Evolutionary conservation across 1,139 yeast genomes (phyloP).

Genomic region (Hemisphaericaspora lyxosophila): DNA sequence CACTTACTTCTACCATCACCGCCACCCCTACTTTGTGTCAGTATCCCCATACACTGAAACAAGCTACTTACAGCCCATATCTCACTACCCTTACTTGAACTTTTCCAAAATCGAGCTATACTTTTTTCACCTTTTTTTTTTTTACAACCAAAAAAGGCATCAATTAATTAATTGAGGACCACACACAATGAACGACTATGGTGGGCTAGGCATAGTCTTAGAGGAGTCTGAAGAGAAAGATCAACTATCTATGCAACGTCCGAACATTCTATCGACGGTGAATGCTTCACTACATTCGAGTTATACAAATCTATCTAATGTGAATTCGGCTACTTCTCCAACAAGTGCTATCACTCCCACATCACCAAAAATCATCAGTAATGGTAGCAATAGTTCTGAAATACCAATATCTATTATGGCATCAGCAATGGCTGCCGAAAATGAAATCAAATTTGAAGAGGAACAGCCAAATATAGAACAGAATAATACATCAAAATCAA

Average conservation of each 20-base stretch:
- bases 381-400: neutral
- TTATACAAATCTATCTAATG: neutral
- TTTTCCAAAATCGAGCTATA: no score
- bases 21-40: no score
- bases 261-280: neutral
- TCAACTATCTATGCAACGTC: neutral
- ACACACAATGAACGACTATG: slow-evolving; percentile 14
- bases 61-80: no score
- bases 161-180: no score
- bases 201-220: slow-evolving; percentile 34
- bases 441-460: neutral
- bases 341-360: neutral
- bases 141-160: no score
- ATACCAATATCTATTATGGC: slow-evolving; percentile 2
- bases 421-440: slow-evolving; percentile 1
- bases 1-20: no score
- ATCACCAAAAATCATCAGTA: neutral
- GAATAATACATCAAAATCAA: neutral
- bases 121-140: no score
- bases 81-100: no score
- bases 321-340: neutral
- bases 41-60: no score
- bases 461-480: neutral
- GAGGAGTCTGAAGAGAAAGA: slow-evolving; percentile 22
- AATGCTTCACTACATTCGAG: neutral